Base-by-base conservation (phyloP, 2,329 filamentous ascomycete genomes). In the Lecanicillium sp. region DNA sequence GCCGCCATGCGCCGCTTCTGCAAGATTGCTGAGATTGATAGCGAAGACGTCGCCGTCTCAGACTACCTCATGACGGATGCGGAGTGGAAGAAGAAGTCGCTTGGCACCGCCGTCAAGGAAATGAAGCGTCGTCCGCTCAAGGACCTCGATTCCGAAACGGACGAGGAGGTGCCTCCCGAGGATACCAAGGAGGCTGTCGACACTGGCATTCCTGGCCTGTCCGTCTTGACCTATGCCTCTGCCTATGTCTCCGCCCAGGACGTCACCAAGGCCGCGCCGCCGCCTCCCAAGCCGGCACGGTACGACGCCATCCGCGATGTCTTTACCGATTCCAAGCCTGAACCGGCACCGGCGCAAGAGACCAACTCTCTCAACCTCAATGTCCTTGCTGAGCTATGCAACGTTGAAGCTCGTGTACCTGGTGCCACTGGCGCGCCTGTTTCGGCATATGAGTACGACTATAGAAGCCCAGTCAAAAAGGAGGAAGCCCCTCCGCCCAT, bases 221-320 rank as follows among this genome's bases (percentile, higher is more conserved):
- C 45, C 3, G 25, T 41, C n/a, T 29, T 51, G 15, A 46, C 44
- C 13, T 48, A 49, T 39, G 48, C 49, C 1, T 47, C 44, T 5
- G 46, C 44, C 28, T 46, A 44, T 32, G 45, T 50, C 10, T 45
- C 46, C 15, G 42, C 46, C 4, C 29, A 42, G 22, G 45, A 46
- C 31, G 25, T 37, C 5, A 20, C 28, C 18, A 40, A 43, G 15
- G 11, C 37, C 11, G 36, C 35, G n/a, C 29, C 39, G 4, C 37
- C 41, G 5, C 29, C 38, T 17, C 42, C 44, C 2, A 49, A 48
- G 37, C 43, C 36, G 17, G 40, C 38, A 15, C 37, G 48, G 5
- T 58, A 58, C 34, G 56, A 58, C 31, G 55, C 56, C n/a, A 52
- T 58, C 20, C 46, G 56, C n/a, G 64, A 67, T 41, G 58, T 66